These are phyloP conservation scores for Aspergillus calidoustus DNA, from an alignment of 2,329 filamentous ascomycete species.

Conservation along the genomic window DNA sequence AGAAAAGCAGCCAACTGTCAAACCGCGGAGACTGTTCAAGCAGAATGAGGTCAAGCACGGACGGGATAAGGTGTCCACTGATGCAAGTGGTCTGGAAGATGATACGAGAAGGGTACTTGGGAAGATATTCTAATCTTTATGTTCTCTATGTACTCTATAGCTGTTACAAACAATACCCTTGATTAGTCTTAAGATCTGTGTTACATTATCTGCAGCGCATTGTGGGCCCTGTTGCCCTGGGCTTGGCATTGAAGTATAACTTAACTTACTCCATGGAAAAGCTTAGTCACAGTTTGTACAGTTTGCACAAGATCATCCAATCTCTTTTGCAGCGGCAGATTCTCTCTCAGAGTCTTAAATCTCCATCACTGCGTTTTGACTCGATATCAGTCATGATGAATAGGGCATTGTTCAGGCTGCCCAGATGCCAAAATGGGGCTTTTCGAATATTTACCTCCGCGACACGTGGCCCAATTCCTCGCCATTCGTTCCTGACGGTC, in stretches of 20 bases:
- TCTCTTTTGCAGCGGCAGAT: neutral
- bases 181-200: neutral
- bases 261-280: neutral
- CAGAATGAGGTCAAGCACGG: conserved; percentile 46
- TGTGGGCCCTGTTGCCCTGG: too few species aligned
- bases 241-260: neutral
- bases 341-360: neutral
- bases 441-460: conserved; percentile 35
- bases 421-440: conserved; percentile 35
- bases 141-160: conserved; percentile 7
- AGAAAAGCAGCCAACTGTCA: conserved; percentile 16
- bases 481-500: conserved; percentile 22
- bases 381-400: conserved; percentile 32
- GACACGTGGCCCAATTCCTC: conserved; percentile 31
- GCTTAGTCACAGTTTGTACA: conserved; percentile 16
- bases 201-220: neutral
- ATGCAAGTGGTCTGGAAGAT: conserved; percentile 34
- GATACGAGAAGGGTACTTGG: conserved; percentile 51
- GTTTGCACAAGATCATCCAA: conserved; percentile 1
- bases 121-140: conserved; percentile 48
- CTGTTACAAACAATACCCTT: conserved; percentile 12
- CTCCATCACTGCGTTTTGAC: neutral
- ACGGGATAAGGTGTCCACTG: conserved; percentile 31
- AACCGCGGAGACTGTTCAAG: conserved; percentile 45
- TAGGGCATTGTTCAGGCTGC: conserved; percentile 35